These are phyloP conservation scores for Ophiostoma sp. DNA, from an alignment of 2,329 filamentous ascomycete species.

Conservation along the genomic window DNA sequence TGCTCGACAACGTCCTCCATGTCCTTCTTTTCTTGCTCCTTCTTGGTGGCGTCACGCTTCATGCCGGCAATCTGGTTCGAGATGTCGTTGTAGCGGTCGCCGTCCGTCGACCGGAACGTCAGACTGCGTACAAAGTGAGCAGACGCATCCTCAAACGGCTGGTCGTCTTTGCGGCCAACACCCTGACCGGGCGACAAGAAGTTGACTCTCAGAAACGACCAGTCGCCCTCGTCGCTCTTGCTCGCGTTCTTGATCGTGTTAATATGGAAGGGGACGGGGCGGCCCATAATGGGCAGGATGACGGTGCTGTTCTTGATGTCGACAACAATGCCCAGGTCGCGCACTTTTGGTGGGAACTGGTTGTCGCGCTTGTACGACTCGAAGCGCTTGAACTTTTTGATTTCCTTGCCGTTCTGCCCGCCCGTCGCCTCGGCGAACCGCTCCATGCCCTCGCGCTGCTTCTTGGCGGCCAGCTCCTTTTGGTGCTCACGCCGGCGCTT, in stretches of 20 bases:
- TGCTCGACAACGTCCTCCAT: slow-evolving; percentile 99
- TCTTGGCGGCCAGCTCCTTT: slow-evolving; percentile 81
- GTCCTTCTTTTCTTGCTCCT: slow-evolving; percentile 98
- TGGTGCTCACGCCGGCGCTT: slow-evolving; percentile 87
- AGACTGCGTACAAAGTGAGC: slow-evolving; percentile 95
- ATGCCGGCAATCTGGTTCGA: slow-evolving; percentile 92
- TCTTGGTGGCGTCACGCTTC: slow-evolving; percentile 87
- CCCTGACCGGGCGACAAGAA: slow-evolving; percentile 96
- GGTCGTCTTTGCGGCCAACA: slow-evolving; percentile 94
- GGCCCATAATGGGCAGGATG: slow-evolving; percentile 93
- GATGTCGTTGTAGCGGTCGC: slow-evolving; percentile 85
- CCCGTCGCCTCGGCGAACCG: slow-evolving; percentile 84
- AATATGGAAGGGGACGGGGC: slow-evolving; percentile 97
- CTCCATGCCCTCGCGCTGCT: slow-evolving; percentile 82
- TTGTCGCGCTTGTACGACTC: slow-evolving; percentile 99
- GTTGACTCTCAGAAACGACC: slow-evolving; percentile 92
- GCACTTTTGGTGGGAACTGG: slow-evolving; percentile 79
- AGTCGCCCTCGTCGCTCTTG: slow-evolving; percentile 94
- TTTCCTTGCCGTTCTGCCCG: slow-evolving; percentile 82
- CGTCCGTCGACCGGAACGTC: slow-evolving; percentile 90
- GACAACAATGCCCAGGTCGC: slow-evolving; percentile 85
- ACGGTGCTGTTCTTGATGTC: slow-evolving; percentile 88
- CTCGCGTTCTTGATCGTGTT: slow-evolving; percentile 98
- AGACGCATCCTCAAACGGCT: slow-evolving; percentile 93
- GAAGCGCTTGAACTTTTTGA: slow-evolving; percentile 98